Percentiles rank a stretch among this genome's conserved stretches.
Evolutionary conservation across 805 yeast genomes (phyloP).

Genomic region (Kodamaea lidongshanica): DNA sequence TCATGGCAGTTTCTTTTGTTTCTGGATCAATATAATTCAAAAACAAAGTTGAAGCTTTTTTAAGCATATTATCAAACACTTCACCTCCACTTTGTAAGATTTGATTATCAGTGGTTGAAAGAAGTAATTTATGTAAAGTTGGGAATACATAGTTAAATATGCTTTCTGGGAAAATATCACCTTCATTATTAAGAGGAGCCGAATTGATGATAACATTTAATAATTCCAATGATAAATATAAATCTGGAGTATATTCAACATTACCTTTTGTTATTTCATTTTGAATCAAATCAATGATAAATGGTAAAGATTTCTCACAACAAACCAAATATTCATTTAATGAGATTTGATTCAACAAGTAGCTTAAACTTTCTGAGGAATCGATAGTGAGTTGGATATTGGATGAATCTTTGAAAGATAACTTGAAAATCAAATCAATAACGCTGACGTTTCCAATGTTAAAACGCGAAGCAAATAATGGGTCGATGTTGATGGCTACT

Average conservation of each 20-base stretch:
- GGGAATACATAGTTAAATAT: constrained; percentile 43
- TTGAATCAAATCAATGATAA: constrained; percentile 33
- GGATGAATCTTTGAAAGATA: constrained; percentile 68
- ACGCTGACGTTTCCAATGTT: constrained; percentile 24
- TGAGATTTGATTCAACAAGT: constrained; percentile 46
- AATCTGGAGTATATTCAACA: constrained; percentile 53
- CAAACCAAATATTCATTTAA: constrained; percentile 39
- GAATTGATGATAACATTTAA: constrained; percentile 46
- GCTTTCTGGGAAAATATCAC: constrained; percentile 27
- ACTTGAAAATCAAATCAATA: constrained; percentile 51
- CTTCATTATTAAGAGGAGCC: constrained; percentile 26
- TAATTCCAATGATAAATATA: constrained; percentile 53
- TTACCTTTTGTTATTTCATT: constrained; percentile 16
- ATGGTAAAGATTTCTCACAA: constrained; percentile 50
- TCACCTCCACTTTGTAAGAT: constrained; percentile 74
- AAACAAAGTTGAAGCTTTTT: constrained; percentile 31
- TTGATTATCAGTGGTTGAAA: constrained; percentile 62
- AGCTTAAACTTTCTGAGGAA: constrained; percentile 62
- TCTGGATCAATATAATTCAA: constrained; percentile 25
- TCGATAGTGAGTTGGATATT: constrained; percentile 65
- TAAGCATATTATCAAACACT: constrained; percentile 56
- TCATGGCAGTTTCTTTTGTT: constrained; percentile 41
- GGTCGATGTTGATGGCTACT: constrained; percentile 42
- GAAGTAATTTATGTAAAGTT: constrained; percentile 32
- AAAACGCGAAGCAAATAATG: constrained; percentile 18